A percentile compares a stretch with the other conserved stretches of the same genome.
Evolutionary conservation across 2,329 filamentous ascomycete species (phyloP).

Genomic region (Colletotrichum gigasporum): DNA sequence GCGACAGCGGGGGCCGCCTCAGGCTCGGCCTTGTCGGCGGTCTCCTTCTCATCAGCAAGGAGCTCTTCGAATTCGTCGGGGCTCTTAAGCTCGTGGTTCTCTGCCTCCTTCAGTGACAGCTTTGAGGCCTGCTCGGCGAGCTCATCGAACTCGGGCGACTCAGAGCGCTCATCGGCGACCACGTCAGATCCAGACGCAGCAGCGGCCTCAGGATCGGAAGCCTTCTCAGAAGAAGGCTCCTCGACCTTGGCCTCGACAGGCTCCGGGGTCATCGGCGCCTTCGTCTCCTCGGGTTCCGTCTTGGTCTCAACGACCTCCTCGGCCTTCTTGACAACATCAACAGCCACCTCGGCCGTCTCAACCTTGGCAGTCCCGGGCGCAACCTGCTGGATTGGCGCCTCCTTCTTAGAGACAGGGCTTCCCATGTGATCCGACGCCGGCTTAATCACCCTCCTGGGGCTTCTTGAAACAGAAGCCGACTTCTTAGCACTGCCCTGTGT

Average conservation of each 20-base stretch:
- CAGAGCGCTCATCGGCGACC: not conserved
- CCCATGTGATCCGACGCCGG: slow-evolving; percentile 5
- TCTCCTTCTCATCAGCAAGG: slow-evolving; percentile 12
- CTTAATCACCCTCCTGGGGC: slow-evolving; percentile 34
- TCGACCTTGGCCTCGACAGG: slow-evolving; percentile 7
- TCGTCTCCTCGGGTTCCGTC: slow-evolving; percentile 4
- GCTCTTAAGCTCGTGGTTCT: slow-evolving; percentile 23
- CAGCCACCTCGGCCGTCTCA: slow-evolving; percentile 31
- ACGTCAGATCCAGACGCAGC: slow-evolving; percentile 1
- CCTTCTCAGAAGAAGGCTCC: slow-evolving; percentile 25
- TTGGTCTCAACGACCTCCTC: slow-evolving; percentile 17
- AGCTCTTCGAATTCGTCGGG: slow-evolving; percentile 31
- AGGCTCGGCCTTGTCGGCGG: not conserved
- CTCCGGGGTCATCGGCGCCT: slow-evolving; percentile 21
- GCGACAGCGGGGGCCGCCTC: not conserved
- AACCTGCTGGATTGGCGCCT: slow-evolving; percentile 9
- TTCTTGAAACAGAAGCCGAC: slow-evolving; percentile 19
- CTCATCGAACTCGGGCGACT: slow-evolving; percentile 20
- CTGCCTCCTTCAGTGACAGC: slow-evolving; percentile 5
- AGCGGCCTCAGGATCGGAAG: not conserved
- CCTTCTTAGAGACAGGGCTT: slow-evolving; percentile 16
- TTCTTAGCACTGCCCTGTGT: slow-evolving; percentile 37
- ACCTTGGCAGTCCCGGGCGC: slow-evolving; percentile 27
- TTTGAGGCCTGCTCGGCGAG: slow-evolving; percentile 1
- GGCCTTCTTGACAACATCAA: slow-evolving; percentile 32